Evolutionary conservation across 2,329 filamentous ascomycete species (phyloP).

Genomic region (Didymella pinodella): DNA sequence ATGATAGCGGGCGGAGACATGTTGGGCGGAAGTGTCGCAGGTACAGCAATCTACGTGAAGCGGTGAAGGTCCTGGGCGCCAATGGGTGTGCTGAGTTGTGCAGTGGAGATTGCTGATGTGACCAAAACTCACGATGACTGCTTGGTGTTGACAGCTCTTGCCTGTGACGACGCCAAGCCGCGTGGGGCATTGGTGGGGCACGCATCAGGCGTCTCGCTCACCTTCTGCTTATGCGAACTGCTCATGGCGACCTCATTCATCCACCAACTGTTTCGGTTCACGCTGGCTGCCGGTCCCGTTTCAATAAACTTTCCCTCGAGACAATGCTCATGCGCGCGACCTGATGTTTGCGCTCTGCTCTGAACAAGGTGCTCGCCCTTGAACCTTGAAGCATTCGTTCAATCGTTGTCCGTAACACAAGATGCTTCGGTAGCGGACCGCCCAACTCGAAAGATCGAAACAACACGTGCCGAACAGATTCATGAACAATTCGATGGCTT

Average conservation of each 20-base stretch:
- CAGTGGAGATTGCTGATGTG: conserved; percentile 36
- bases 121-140: conserved; percentile 39
- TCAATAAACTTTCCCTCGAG: not conserved
- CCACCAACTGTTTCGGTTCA: conserved; percentile 25
- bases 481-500: conserved; percentile 3
- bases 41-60: not conserved
- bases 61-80: conserved; percentile 23
- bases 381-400: conserved; percentile 2
- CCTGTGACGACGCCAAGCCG: conserved; percentile 23
- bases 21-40: conserved; percentile 37
- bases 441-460: conserved; percentile 8
- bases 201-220: conserved; percentile 18
- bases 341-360: not conserved
- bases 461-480: conserved; percentile 14
- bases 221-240: conserved; percentile 28
- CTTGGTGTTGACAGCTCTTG: conserved; percentile 42
- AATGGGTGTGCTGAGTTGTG: conserved; percentile 27
- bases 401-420: conserved; percentile 14
- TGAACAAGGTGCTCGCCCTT: not conserved
- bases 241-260: conserved; percentile 23
- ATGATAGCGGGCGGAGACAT: conserved; percentile 96
- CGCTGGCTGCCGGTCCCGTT: not conserved
- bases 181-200: conserved; percentile 20
- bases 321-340: not conserved
- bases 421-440: conserved; percentile 12